These are phyloP conservation scores for Carnegiea gigantea DNA, from an alignment of 179 eudicot genomes.

Conservation along the genomic window DNA sequence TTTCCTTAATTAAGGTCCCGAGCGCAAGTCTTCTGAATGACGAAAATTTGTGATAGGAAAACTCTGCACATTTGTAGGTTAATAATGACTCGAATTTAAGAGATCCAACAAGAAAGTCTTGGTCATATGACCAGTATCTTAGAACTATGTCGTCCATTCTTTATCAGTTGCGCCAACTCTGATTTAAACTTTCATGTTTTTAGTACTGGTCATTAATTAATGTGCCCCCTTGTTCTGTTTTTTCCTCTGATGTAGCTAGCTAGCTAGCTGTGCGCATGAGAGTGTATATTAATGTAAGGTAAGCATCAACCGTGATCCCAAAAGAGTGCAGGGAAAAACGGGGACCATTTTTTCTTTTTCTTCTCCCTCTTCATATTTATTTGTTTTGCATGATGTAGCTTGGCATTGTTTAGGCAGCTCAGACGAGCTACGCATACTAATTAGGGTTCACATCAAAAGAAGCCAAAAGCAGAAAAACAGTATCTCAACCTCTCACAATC, in stretches of 20 bases:
- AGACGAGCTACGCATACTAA: background rate
- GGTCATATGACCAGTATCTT: too few relatives aligned
- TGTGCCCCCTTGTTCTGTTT: background rate
- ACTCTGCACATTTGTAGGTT: too few relatives aligned
- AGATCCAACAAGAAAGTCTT: too few relatives aligned
- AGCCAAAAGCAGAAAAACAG: slow-evolving; percentile 22
- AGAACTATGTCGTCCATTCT: too few relatives aligned
- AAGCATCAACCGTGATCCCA: slow-evolving; percentile 41
- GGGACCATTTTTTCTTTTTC: slow-evolving; percentile 28
- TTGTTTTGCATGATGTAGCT: slow-evolving; percentile 15
- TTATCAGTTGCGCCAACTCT: too few relatives aligned
- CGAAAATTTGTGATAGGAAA: too few relatives aligned
- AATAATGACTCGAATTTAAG: too few relatives aligned
- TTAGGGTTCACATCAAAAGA: slow-evolving; percentile 27
- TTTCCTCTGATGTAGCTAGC: slow-evolving; percentile 13
- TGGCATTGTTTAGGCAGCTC: background rate
- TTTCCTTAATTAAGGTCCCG: too few relatives aligned
- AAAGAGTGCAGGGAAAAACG: slow-evolving; percentile 30
- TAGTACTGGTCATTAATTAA: background rate
- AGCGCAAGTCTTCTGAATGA: too few relatives aligned
- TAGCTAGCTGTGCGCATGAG: slow-evolving; percentile 2
- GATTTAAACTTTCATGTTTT: too few relatives aligned
- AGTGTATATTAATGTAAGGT: slow-evolving; percentile 23
- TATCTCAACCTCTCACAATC: slow-evolving; percentile 31
- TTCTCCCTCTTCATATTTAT: slow-evolving; percentile 3